phyloP scores from a whole-genome alignment of 441 rosid species.

The Gossypium lobatum region DNA sequence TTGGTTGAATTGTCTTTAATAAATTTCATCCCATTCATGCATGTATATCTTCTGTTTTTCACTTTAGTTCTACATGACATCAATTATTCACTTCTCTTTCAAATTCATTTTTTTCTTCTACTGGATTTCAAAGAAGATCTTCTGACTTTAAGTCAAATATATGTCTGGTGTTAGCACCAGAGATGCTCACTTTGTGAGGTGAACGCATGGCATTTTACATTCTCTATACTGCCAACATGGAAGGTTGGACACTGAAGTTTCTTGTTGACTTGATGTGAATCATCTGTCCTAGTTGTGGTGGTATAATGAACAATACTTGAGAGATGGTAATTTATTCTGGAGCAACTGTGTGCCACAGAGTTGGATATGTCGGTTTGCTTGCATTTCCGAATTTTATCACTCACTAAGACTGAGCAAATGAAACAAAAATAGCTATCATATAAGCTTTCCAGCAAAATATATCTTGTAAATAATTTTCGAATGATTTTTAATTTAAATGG shows the following conservation, averaged over 20 bases:
- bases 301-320: background rate
- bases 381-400: background rate
- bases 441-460: background rate
- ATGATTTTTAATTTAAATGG: background rate
- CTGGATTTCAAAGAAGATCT: background rate
- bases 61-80: background rate
- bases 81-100: background rate
- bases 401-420: background rate
- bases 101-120: background rate
- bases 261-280: constrained; percentile 9
- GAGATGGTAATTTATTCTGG: background rate
- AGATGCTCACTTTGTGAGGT: background rate
- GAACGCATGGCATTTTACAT: background rate
- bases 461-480: background rate
- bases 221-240: background rate
- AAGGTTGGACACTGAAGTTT: background rate
- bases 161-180: background rate
- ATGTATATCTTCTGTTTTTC: background rate
- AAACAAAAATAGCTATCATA: background rate
- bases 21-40: too few species aligned
- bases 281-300: background rate
- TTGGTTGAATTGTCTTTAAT: too few species aligned
- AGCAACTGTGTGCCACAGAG: background rate
- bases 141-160: background rate
- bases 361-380: background rate